Evolutionary conservation across 1,284 basidiomycete species (phyloP).

Genomic region (Salmacisia buchloeana): DNA sequence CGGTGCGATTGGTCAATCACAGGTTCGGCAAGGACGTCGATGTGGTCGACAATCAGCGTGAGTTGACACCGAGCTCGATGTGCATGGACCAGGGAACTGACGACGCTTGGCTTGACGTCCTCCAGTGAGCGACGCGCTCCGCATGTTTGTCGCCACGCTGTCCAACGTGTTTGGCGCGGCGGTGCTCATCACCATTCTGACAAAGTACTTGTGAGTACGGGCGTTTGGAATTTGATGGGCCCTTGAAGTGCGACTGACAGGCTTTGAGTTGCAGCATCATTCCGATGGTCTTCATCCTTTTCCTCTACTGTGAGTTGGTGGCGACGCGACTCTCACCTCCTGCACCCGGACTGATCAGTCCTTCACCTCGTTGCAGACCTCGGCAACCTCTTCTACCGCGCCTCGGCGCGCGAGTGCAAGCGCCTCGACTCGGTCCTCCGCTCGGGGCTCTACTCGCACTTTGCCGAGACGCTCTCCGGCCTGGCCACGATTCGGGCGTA

Average conservation of each 20-base stretch:
- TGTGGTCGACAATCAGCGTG: constrained; percentile 69
- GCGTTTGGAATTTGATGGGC: constrained; percentile 53
- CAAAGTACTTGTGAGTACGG: constrained; percentile 64
- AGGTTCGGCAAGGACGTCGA: constrained; percentile 66
- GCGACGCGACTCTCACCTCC: constrained; percentile 23
- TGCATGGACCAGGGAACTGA: background rate
- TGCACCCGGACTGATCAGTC: background rate
- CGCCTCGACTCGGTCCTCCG: constrained; percentile 64
- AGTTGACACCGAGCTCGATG: too few species aligned
- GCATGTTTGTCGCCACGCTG: constrained; percentile 47
- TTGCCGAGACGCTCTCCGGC: constrained; percentile 80
- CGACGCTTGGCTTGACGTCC: background rate
- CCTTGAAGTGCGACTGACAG: background rate
- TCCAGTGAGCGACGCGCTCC: constrained; percentile 30
- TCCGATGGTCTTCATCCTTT: constrained; percentile 54
- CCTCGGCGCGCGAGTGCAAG: constrained; percentile 83
- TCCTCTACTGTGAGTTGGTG: constrained; percentile 39
- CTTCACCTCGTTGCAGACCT: constrained; percentile 16
- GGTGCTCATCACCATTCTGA: constrained; percentile 64
- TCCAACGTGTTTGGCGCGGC: constrained; percentile 58
- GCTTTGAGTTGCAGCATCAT: constrained; percentile 5
- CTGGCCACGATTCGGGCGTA: constrained; percentile 83
- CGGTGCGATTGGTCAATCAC: background rate
- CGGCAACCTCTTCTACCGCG: constrained; percentile 71
- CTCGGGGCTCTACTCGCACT: constrained; percentile 72